Conservation (phyloP, 805 yeast species). For the Kazachstania taianensis region DNA sequence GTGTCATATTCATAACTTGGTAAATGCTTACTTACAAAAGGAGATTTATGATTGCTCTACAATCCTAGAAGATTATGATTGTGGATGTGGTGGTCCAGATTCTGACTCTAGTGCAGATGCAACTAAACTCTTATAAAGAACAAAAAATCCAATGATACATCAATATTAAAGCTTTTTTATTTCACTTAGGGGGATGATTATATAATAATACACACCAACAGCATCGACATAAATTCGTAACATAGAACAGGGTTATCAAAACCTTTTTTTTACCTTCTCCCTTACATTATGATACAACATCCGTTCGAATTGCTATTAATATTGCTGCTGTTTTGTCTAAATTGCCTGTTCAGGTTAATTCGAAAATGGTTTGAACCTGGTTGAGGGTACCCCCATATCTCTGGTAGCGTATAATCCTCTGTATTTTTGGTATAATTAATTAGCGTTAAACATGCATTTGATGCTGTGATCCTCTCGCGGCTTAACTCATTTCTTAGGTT, state of each 20-base stretch:
- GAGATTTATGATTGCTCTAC: slow-evolving; percentile 73
- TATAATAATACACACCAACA: too few relatives aligned
- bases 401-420: slow-evolving; percentile 32
- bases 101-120: too few relatives aligned
- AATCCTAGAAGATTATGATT: slow-evolving; percentile 83
- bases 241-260: too few relatives aligned
- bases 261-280: too few relatives aligned
- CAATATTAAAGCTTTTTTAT: too few relatives aligned
- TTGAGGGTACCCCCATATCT: slow-evolving; percentile 32
- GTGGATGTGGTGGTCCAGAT: slow-evolving; percentile 96
- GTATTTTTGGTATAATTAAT: slow-evolving; percentile 29
- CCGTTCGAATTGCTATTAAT: slow-evolving; percentile 7
- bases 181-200: too few relatives aligned
- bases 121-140: too few relatives aligned
- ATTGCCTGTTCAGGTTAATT: slow-evolving; percentile 9
- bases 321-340: slow-evolving; percentile 1
- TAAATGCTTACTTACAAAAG: slow-evolving; percentile 62
- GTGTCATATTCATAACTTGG: slow-evolving; percentile 82
- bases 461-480: slow-evolving; percentile 52
- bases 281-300: slow-evolving; percentile 32
- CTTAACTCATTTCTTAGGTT: slow-evolving; percentile 42
- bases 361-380: slow-evolving; percentile 33
- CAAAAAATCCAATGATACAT: too few relatives aligned
- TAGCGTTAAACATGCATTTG: slow-evolving; percentile 46
- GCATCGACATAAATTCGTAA: too few relatives aligned